Evolutionary conservation across 345 rosid species (phyloP).

Genomic region (Euphorbia pulcherrima): DNA sequence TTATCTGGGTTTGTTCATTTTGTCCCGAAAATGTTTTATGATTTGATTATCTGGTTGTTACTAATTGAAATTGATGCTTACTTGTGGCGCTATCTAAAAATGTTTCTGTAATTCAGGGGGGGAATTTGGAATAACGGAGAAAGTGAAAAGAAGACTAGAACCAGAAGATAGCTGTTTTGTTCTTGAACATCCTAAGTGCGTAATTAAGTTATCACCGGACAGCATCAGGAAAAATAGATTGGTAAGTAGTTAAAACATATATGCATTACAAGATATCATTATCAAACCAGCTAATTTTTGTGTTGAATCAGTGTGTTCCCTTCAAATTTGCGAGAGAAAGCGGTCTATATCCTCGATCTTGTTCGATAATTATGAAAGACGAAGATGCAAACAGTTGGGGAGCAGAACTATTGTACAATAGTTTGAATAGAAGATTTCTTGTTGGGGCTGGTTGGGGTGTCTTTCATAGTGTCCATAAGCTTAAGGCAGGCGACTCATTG

Average conservation of each 20-base stretch:
- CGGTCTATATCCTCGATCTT: background rate
- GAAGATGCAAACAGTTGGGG: conserved; percentile 14
- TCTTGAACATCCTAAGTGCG: conserved; percentile 5
- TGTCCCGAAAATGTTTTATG: too few species aligned
- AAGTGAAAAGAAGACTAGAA: background rate
- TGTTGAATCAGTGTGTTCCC: background rate
- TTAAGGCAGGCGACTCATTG: conserved; percentile 10
- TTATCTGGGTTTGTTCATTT: too few species aligned
- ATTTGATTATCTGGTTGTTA: too few species aligned
- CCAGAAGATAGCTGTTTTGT: background rate
- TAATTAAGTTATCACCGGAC: background rate
- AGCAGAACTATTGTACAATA: background rate
- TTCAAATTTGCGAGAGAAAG: background rate
- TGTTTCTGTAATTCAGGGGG: conserved; percentile 9
- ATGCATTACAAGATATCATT: too few species aligned
- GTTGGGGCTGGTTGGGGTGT: conserved; percentile 10
- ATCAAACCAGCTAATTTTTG: background rate
- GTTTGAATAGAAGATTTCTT: background rate
- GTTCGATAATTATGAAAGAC: conserved; percentile 3
- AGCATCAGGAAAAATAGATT: background rate
- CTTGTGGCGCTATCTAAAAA: background rate
- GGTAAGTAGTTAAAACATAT: conserved; percentile 6
- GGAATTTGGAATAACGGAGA: background rate
- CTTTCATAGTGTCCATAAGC: conserved; percentile 7
- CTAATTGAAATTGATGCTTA: background rate